Evolutionary conservation across 169 alveolate genomes (phyloP).

Genomic region (Besnoitia besnoiti): DNA sequence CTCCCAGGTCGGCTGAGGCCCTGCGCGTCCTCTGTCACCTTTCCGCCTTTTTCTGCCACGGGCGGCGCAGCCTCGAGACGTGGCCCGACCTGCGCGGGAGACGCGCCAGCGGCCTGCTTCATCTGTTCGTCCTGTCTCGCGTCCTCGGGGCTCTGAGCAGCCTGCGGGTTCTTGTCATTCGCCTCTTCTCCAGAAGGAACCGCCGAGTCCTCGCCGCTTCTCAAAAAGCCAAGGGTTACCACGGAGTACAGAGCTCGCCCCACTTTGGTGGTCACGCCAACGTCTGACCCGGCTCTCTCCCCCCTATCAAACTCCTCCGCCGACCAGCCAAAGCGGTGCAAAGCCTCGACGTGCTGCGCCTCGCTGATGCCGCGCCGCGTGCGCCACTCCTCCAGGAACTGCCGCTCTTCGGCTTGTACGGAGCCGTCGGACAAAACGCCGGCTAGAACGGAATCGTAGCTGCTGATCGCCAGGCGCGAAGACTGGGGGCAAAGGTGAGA

Average conservation of each 20-base stretch:
- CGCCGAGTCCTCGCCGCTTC: neutral
- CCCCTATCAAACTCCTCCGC: constrained; percentile 64
- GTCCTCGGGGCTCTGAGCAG: neutral
- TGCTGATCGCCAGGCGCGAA: constrained; percentile 50
- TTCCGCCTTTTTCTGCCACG: neutral
- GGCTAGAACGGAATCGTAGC: constrained; percentile 63
- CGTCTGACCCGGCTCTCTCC: neutral
- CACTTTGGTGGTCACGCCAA: neutral
- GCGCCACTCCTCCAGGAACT: constrained; percentile 57
- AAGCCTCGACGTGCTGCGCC: constrained; percentile 60
- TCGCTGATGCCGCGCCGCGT: constrained; percentile 63
- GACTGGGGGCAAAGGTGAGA: constrained; percentile 6
- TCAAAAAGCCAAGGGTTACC: neutral
- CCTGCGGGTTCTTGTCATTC: no score
- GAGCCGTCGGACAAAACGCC: constrained; percentile 64
- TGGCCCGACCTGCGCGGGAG: neutral
- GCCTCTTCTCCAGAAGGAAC: no score
- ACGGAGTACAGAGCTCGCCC: constrained; percentile 6
- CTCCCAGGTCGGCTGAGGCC: neutral
- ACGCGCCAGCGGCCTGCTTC: neutral
- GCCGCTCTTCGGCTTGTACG: constrained; percentile 62
- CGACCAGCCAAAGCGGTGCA: constrained; percentile 67
- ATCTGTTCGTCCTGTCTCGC: neutral
- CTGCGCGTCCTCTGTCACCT: neutral
- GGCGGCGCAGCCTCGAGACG: neutral